Evolutionary conservation across 78 protist species (phyloP).

Genomic region (Dictyostelium brefeldianum): DNA sequence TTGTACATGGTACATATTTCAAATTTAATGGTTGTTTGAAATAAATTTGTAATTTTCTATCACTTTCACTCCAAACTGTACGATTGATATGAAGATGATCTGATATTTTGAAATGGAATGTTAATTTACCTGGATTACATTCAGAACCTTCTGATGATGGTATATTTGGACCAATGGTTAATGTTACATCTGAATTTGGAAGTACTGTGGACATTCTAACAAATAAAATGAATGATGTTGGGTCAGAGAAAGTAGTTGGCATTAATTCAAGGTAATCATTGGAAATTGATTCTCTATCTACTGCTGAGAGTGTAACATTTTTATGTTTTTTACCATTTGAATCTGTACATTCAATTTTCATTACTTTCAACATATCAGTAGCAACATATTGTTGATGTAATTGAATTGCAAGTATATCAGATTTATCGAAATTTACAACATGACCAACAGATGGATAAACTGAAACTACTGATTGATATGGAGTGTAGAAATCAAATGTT

Average conservation of each 20-base stretch:
- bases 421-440: constrained; percentile 13
- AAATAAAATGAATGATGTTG: background rate
- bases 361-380: background rate
- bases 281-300: background rate
- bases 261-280: background rate
- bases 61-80: background rate
- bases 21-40: constrained; percentile 37
- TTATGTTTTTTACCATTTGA: constrained; percentile 17
- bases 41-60: background rate
- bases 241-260: background rate
- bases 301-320: constrained; percentile 1
- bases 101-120: constrained; percentile 4
- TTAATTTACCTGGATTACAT: background rate
- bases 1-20: background rate
- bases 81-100: constrained; percentile 37
- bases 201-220: constrained; percentile 22
- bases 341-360: constrained; percentile 23
- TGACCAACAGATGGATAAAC: background rate
- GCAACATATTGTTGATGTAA: constrained; percentile 2
- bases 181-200: constrained; percentile 11
- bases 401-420: background rate
- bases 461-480: background rate
- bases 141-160: constrained; percentile 55
- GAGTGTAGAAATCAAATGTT: constrained; percentile 3
- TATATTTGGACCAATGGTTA: constrained; percentile 23